Conservation (phyloP, 768 basidiomycete species). For the Auricularia cornea region DNA sequence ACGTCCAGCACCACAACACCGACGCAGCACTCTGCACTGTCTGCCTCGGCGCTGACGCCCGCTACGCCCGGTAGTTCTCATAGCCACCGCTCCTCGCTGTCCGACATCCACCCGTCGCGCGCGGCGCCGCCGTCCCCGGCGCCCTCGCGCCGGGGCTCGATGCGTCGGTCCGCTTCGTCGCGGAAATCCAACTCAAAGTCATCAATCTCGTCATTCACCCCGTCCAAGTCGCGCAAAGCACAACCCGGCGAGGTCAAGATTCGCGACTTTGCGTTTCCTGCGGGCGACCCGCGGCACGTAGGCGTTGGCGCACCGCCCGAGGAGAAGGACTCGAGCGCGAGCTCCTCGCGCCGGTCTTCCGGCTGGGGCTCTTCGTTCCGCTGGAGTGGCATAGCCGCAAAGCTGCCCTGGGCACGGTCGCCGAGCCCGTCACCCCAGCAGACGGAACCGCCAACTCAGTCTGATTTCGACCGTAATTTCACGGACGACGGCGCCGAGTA, state of each 20-base stretch:
- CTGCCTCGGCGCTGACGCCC: conserved; percentile 2
- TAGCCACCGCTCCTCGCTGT: neutral
- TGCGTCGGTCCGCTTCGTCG: neutral
- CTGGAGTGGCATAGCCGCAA: conserved; percentile 7
- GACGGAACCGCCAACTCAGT: conserved; percentile 11
- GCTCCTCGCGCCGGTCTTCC: neutral
- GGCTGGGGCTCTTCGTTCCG: neutral
- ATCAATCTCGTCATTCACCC: neutral
- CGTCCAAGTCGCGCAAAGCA: neutral
- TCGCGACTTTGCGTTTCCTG: conserved; percentile 41
- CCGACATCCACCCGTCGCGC: neutral
- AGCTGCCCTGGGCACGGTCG: conserved; percentile 27
- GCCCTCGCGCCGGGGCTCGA: neutral
- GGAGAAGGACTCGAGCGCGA: neutral
- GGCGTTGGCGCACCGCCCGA: conserved; percentile 27
- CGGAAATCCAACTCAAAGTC: neutral
- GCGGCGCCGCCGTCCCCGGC: neutral
- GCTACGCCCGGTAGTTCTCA: neutral
- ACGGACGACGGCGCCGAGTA: conserved; percentile 17
- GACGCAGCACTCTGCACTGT: neutral
- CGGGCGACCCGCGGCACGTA: conserved; percentile 34
- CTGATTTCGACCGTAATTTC: conserved; percentile 22
- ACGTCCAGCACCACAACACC: neutral
- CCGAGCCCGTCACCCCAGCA: conserved; percentile 37
- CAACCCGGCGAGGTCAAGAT: conserved; percentile 28